Evolutionary conservation across 306 rosid genomes (phyloP).

Genomic region (Senna tora): DNA sequence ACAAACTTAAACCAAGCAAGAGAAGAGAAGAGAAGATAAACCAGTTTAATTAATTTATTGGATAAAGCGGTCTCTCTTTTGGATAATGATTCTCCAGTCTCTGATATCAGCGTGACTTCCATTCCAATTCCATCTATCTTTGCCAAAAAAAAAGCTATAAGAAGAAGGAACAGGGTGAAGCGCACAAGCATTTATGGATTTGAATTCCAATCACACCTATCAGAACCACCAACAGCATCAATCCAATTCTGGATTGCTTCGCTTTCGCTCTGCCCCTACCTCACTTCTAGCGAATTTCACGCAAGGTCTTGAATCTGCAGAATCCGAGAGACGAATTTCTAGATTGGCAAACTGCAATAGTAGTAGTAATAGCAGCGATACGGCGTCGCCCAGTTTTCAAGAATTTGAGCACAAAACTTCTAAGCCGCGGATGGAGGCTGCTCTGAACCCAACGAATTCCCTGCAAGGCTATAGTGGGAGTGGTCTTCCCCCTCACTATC

Average conservation of each 20-base stretch:
- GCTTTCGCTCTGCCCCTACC: slow-evolving; percentile 86
- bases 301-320: slow-evolving; percentile 25
- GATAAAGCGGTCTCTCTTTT: slow-evolving; percentile 41
- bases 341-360: slow-evolving; percentile 39
- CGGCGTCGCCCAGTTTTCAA: slow-evolving; percentile 44
- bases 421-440: slow-evolving; percentile 17
- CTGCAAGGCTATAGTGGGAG: slow-evolving; percentile 46
- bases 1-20: slow-evolving; percentile 44
- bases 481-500: slow-evolving; percentile 65
- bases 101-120: slow-evolving; percentile 38
- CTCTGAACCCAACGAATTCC: slow-evolving; percentile 46
- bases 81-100: slow-evolving; percentile 40
- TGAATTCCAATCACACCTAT: slow-evolving; percentile 47
- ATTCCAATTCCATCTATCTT: slow-evolving; percentile 32
- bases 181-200: slow-evolving; percentile 55
- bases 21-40: slow-evolving; percentile 15
- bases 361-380: slow-evolving; percentile 29
- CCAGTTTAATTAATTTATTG: slow-evolving; percentile 33
- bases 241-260: slow-evolving; percentile 68
- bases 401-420: slow-evolving; percentile 51
- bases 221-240: slow-evolving; percentile 45
- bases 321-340: slow-evolving; percentile 47
- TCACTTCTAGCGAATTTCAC: slow-evolving; percentile 54
- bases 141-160: slow-evolving; percentile 12
- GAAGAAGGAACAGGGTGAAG: neutral